These are phyloP conservation scores for Ophiostoma tasmaniense DNA, from an alignment of 2,329 filamentous ascomycete genomes.

Conservation along the genomic window DNA sequence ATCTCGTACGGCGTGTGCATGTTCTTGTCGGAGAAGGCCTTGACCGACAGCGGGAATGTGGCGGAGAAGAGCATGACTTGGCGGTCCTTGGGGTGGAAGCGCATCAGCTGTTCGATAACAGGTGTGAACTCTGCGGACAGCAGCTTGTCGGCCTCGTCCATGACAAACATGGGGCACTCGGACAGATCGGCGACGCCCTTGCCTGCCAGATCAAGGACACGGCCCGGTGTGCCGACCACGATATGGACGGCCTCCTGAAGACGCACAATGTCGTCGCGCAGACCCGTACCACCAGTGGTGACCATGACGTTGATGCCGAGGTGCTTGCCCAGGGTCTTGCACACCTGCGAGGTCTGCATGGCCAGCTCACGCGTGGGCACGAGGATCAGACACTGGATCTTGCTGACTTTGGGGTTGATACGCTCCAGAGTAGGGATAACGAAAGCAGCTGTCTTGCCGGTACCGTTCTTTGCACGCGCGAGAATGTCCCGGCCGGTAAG, in stretches of 20 bases:
- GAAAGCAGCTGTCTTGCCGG: conserved; percentile 96
- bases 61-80: conserved; percentile 99
- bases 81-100: conserved; percentile 92
- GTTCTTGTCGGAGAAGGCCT: conserved; percentile 97
- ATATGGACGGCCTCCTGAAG: conserved; percentile 93
- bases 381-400: conserved; percentile 92
- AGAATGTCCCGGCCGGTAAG: conserved; percentile 92
- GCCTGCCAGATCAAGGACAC: conserved; percentile 91
- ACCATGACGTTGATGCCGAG: conserved; percentile 98
- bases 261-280: conserved; percentile 95
- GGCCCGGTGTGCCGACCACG: conserved; percentile 90
- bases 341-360: conserved; percentile 97
- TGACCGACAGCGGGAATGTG: conserved; percentile 93
- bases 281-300: conserved; percentile 87
- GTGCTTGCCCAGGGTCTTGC: conserved; percentile 96
- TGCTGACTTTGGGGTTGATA: conserved; percentile 92
- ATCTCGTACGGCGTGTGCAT: conserved; percentile 96
- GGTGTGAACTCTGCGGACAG: conserved; percentile 94
- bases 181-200: conserved; percentile 95
- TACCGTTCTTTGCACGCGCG: conserved; percentile 95
- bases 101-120: conserved; percentile 89
- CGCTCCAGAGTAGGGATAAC: conserved; percentile 91
- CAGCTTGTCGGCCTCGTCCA: conserved; percentile 98
- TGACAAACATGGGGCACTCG: conserved; percentile 95
- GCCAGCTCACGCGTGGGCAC: conserved; percentile 95